Conservation (phyloP, 2,329 filamentous ascomycete genomes). For the Pseudogymnoascus sp. region DNA sequence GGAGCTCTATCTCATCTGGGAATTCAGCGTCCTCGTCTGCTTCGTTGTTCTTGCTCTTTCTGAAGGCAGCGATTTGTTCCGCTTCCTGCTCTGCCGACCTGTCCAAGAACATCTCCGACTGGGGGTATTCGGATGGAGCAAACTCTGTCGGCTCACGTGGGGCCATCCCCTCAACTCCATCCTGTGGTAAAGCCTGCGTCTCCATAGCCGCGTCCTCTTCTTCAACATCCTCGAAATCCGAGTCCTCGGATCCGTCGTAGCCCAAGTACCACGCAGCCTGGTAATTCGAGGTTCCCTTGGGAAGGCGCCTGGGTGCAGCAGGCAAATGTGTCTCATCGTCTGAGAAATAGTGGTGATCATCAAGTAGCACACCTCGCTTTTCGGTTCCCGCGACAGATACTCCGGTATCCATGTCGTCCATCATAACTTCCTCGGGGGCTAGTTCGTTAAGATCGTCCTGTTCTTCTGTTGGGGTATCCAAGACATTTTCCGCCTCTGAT, state of each 20-base stretch:
- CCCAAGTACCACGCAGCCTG: slow-evolving; percentile 90
- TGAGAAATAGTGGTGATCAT: slow-evolving; percentile 97
- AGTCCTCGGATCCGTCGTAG: slow-evolving; percentile 65
- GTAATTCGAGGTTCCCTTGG: slow-evolving; percentile 86
- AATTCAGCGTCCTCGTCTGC: slow-evolving; percentile 89
- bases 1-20: slow-evolving; percentile 92
- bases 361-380: slow-evolving; percentile 81
- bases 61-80: slow-evolving; percentile 71
- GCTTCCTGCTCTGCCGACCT: slow-evolving; percentile 73
- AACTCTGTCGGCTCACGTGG: slow-evolving; percentile 63
- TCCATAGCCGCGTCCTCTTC: slow-evolving; percentile 46
- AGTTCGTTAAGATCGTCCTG: slow-evolving; percentile 75
- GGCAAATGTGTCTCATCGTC: slow-evolving; percentile 65
- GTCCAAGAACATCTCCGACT: slow-evolving; percentile 82
- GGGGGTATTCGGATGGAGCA: slow-evolving; percentile 79
- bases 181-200: slow-evolving; percentile 60
- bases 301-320: slow-evolving; percentile 61
- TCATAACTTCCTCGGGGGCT: slow-evolving; percentile 75
- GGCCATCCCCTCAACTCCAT: slow-evolving; percentile 66
- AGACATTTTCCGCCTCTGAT: slow-evolving; percentile 42
- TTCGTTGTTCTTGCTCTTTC: slow-evolving; percentile 67
- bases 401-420: slow-evolving; percentile 54
- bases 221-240: slow-evolving; percentile 67
- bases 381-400: slow-evolving; percentile 40
- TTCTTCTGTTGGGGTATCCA: slow-evolving; percentile 68